Evolutionary conservation across 148 eudicot genomes (phyloP).

Genomic region (Dianthus caryophyllus): DNA sequence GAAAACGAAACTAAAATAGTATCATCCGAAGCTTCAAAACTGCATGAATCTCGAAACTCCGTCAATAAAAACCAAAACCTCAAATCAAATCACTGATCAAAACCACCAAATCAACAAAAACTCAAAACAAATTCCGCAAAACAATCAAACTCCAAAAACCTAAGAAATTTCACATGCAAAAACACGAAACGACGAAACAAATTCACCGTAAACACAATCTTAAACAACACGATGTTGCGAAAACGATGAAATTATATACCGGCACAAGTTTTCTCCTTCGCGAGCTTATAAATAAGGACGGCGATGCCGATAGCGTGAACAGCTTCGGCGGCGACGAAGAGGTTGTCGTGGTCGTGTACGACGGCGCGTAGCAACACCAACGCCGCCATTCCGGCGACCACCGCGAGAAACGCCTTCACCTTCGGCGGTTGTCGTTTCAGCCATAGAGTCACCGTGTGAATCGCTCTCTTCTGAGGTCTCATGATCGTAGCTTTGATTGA

Average conservation of each 20-base stretch:
- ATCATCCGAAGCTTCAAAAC: no score
- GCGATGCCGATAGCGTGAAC: slow-evolving; percentile 60
- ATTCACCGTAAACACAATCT: neutral
- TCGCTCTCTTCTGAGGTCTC: slow-evolving; percentile 34
- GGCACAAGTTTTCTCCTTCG: slow-evolving; percentile 57
- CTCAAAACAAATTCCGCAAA: no score
- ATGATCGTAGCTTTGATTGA: slow-evolving; percentile 11
- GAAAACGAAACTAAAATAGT: neutral
- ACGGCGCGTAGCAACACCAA: slow-evolving; percentile 42
- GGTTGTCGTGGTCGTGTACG: slow-evolving; percentile 57
- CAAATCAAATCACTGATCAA: neutral
- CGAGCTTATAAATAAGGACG: slow-evolving; percentile 53
- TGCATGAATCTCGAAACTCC: no score
- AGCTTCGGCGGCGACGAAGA: slow-evolving; percentile 58
- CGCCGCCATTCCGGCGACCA: slow-evolving; percentile 34
- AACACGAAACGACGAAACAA: neutral
- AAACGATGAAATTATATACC: slow-evolving; percentile 22
- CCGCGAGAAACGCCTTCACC: slow-evolving; percentile 45
- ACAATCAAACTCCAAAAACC: neutral
- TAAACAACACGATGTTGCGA: neutral
- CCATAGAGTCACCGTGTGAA: slow-evolving; percentile 45
- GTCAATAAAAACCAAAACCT: neutral
- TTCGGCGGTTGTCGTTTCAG: slow-evolving; percentile 53
- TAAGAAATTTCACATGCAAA: neutral
- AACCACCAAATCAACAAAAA: no score